Conservation (phyloP, 208 protist genomes). For the Porcisia deanei region DNA sequence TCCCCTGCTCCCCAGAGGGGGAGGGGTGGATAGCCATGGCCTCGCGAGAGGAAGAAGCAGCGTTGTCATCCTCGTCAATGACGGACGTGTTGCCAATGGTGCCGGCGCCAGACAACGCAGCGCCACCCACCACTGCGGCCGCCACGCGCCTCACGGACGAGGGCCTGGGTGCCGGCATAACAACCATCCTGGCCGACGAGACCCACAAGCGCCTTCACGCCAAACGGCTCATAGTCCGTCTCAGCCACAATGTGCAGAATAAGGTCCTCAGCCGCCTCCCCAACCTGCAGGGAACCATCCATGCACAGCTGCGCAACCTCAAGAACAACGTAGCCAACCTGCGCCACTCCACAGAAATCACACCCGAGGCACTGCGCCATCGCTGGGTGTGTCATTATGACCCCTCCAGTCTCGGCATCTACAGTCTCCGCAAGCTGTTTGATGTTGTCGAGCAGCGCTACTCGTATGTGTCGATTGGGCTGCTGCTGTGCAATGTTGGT, state of each 20-base stretch:
- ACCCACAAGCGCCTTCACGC: background rate
- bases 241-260: conserved; percentile 24
- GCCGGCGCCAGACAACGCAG: background rate
- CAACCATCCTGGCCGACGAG: conserved; percentile 6
- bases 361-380: conserved; percentile 6
- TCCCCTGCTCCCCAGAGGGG: no score
- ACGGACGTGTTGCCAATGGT: background rate
- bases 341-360: conserved; percentile 7
- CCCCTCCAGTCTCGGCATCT: conserved; percentile 27
- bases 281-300: conserved; percentile 30
- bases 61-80: background rate
- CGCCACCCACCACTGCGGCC: background rate
- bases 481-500: conserved; percentile 31
- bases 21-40: background rate
- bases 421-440: conserved; percentile 49
- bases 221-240: conserved; percentile 16
- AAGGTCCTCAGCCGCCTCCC: conserved; percentile 15
- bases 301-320: conserved; percentile 33
- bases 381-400: conserved; percentile 29
- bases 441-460: conserved; percentile 49
- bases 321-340: conserved; percentile 37
- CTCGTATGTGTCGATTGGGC: conserved; percentile 39
- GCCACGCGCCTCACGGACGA: background rate
- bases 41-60: background rate
- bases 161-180: background rate